A percentile compares a stretch with the other conserved stretches of the same genome.
Conservation (phyloP, 306 rosid species). For the Lathyrus oleraceus region DNA sequence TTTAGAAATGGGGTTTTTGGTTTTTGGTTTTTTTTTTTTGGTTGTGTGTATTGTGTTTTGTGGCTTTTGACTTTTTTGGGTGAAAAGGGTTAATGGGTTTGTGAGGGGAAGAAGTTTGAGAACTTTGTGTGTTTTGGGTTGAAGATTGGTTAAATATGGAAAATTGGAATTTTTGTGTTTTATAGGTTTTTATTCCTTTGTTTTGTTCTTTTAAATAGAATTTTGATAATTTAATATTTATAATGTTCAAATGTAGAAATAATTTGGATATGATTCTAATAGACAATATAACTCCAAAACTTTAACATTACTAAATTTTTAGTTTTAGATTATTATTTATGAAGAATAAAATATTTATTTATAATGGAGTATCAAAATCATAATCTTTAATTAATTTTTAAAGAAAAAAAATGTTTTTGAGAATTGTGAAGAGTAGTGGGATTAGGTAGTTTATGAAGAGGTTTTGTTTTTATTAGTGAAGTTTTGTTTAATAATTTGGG, state of each 20-base stretch:
- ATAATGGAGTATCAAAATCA: too few relatives aligned
- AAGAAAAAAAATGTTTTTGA: not conserved
- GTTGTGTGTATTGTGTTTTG: not conserved
- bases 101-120: not conserved
- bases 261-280: too few relatives aligned
- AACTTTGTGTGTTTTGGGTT: not conserved
- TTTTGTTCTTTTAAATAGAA: not conserved
- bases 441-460: not conserved
- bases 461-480: not conserved
- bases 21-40: not conserved
- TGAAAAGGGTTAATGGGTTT: not conserved
- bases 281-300: too few relatives aligned
- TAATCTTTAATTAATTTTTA: not conserved
- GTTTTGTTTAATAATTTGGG: not conserved
- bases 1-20: slow-evolving; percentile 24
- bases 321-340: too few relatives aligned
- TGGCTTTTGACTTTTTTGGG: not conserved
- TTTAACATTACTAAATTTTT: too few relatives aligned
- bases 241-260: too few relatives aligned
- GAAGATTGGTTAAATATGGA: not conserved
- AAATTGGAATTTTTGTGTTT: not conserved
- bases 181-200: not conserved
- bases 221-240: too few relatives aligned
- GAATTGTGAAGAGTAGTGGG: not conserved
- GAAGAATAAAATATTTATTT: too few relatives aligned